These are phyloP conservation scores for Endoconidiophora laricicola DNA, from an alignment of 2,329 filamentous ascomycete genomes.

Conservation along the genomic window DNA sequence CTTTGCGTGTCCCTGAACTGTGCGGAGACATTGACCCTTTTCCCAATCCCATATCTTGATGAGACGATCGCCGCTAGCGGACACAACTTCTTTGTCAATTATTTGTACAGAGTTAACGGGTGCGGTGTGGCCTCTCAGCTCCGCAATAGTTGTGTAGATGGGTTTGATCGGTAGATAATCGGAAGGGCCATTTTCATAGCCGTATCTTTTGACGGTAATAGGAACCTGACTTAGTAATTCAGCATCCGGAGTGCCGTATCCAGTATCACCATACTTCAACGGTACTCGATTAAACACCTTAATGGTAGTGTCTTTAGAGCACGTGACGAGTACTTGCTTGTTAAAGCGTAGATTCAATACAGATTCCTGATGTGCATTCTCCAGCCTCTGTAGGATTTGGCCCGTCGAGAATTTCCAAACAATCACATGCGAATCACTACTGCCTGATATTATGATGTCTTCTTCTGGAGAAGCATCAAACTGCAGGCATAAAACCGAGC, in stretches of 20 bases:
- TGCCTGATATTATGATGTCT: slow-evolving; percentile 87
- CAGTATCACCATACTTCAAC: slow-evolving; percentile 43
- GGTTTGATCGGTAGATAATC: slow-evolving; percentile 35
- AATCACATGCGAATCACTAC: slow-evolving; percentile 80
- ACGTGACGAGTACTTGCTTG: slow-evolving; percentile 79
- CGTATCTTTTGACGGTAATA: slow-evolving; percentile 35
- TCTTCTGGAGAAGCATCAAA: slow-evolving; percentile 80
- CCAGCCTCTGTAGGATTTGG: slow-evolving; percentile 58
- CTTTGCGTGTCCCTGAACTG: slow-evolving; percentile 75
- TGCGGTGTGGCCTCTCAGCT: slow-evolving; percentile 67
- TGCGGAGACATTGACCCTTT: slow-evolving; percentile 57
- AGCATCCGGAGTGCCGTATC: slow-evolving; percentile 26
- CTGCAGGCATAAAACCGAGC: slow-evolving; percentile 85
- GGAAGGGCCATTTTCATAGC: slow-evolving; percentile 31
- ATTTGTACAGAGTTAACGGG: slow-evolving; percentile 96
- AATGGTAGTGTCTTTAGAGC: slow-evolving; percentile 93
- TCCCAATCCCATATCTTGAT: slow-evolving; percentile 94
- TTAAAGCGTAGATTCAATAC: slow-evolving; percentile 91
- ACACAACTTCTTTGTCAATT: slow-evolving; percentile 70
- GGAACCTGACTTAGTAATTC: slow-evolving; percentile 34
- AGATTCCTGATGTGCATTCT: slow-evolving; percentile 68
- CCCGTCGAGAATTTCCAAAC: slow-evolving; percentile 91
- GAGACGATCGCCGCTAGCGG: slow-evolving; percentile 80
- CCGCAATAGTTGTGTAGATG: slow-evolving; percentile 63
- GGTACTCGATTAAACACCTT: slow-evolving; percentile 80